Conservation (phyloP, 1,284 basidiomycete genomes). For the Trichosporon coremiiforme region DNA sequence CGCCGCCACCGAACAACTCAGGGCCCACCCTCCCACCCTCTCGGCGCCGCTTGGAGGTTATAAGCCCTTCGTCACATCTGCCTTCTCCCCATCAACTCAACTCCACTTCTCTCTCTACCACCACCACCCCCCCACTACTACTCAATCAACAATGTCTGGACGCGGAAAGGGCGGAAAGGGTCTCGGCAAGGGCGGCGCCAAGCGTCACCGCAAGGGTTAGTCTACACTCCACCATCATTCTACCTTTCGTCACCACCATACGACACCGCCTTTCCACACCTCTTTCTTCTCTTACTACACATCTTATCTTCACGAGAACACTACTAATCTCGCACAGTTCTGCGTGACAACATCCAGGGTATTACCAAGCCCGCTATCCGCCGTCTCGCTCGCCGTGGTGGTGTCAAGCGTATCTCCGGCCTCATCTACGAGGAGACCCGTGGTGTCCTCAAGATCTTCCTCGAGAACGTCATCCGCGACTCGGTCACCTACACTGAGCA, state of each 20-base stretch:
- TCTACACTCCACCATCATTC: neutral
- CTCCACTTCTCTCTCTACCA: neutral
- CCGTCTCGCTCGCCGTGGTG: too few species aligned
- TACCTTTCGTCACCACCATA: too few species aligned
- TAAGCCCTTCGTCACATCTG: neutral
- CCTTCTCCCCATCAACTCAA: neutral
- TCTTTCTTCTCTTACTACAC: neutral
- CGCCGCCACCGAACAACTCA: neutral
- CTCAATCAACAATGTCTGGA: conserved; percentile 65
- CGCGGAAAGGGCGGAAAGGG: conserved; percentile 78
- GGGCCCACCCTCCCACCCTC: neutral
- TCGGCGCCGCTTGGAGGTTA: neutral
- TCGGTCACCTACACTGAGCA: conserved; percentile 89
- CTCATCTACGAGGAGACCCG: too few species aligned
- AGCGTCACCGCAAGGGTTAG: conserved; percentile 65
- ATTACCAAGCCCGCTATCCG: too few species aligned
- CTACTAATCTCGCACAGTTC: conserved; percentile 49
- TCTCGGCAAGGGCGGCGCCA: conserved; percentile 81
- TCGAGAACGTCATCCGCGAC: conserved; percentile 74
- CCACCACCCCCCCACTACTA: conserved; percentile 28
- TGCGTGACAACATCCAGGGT: conserved; percentile 79
- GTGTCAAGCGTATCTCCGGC: too few species aligned
- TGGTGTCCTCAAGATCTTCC: conserved; percentile 77
- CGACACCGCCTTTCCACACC: neutral
- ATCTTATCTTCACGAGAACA: neutral